Conservation (phyloP, 2,329 filamentous ascomycete species). For the Cordyceps cateniannulata region DNA sequence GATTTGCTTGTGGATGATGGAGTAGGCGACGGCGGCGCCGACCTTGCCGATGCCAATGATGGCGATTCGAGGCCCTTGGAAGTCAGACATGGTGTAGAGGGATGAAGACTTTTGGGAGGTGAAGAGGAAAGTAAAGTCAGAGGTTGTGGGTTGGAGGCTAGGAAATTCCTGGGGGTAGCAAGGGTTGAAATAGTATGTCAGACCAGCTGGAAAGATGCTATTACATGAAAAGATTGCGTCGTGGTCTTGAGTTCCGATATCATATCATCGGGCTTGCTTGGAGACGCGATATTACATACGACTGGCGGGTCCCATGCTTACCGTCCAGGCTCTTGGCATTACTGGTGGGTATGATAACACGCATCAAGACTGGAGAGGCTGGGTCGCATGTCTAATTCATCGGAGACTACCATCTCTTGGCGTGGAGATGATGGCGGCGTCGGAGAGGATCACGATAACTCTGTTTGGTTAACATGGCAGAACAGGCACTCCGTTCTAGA, state of each 20-base stretch:
- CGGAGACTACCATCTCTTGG: conserved; percentile 3
- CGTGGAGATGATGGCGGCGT: background rate
- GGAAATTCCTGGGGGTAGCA: background rate
- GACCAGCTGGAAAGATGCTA: background rate
- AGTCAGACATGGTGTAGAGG: conserved; percentile 11
- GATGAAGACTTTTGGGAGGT: background rate
- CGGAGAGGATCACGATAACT: background rate
- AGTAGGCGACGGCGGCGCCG: conserved; percentile 43
- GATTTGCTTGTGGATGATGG: conserved; percentile 43
- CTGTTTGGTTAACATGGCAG: background rate
- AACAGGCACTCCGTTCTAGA: no score
- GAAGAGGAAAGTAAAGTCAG: background rate
- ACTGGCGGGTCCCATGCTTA: conserved; percentile 12
- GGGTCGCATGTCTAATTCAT: background rate
- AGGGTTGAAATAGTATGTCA: conserved; percentile 11
- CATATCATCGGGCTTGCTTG: background rate
- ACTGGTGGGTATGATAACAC: conserved; percentile 10
- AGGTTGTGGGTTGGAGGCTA: background rate
- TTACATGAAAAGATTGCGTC: conserved; percentile 10
- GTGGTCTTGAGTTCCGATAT: background rate
- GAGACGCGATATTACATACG: conserved; percentile 9
- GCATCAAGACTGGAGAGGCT: background rate
- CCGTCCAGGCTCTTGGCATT: conserved; percentile 10
- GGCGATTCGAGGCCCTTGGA: conserved; percentile 27
- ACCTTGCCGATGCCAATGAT: conserved; percentile 46